These are phyloP conservation scores for Asterionellopsis glacialis DNA, from an alignment of 108 stramenopile genomes.

Conservation along the genomic window DNA sequence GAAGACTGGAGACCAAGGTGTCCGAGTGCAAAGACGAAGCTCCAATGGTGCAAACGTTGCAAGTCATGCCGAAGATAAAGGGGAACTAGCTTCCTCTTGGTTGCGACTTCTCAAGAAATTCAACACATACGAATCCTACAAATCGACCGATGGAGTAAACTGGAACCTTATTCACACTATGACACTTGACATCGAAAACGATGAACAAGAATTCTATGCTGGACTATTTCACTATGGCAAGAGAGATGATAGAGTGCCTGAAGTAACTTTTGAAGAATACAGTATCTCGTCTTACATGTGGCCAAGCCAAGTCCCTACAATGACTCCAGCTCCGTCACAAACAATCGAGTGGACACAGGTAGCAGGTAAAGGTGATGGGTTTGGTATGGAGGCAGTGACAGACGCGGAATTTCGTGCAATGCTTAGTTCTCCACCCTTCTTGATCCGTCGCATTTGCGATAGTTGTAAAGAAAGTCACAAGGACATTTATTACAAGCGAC, in stretches of 20 bases:
- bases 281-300: background rate
- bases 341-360: background rate
- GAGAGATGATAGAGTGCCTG: background rate
- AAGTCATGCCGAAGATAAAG: background rate
- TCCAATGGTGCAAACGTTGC: background rate
- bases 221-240: background rate
- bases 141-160: background rate
- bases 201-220: background rate
- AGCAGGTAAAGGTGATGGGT: too few species aligned
- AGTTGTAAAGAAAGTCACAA: conserved; percentile 16
- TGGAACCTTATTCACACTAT: background rate
- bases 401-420: background rate
- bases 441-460: conserved; percentile 23
- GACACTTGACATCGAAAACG: too few species aligned
- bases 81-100: background rate
- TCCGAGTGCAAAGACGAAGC: background rate
- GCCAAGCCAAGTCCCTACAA: background rate
- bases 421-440: conserved; percentile 1
- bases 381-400: too few species aligned
- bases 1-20: background rate
- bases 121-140: background rate
- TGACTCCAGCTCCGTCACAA: background rate
- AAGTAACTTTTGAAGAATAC: background rate
- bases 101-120: background rate
- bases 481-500: conserved; percentile 38